Base-by-base conservation (phyloP, 1,284 basidiomycete species). In the Caloboletus firmus region DNA sequence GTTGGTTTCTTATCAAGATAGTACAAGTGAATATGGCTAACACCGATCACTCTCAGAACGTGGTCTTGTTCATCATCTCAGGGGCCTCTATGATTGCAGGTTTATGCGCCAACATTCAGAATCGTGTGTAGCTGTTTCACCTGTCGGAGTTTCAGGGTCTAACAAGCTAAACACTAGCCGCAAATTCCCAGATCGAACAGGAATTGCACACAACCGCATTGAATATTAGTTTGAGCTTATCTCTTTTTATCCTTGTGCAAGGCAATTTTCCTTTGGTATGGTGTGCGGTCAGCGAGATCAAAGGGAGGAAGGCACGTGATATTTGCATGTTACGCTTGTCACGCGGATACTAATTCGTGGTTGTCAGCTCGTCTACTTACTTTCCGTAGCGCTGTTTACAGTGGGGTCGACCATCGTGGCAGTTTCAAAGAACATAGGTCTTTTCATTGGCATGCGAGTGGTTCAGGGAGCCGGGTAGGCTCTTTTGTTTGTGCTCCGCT, bases 191-290 rank as follows among this genome's bases (percentile, higher is more conserved):
- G 54, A 84, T 94, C 64, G 76, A 89, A 62, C 63, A 68, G 1
- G 78, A 90, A 31, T 75, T 94, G 15, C 77, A 83, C 46, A 87
- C 89, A 0, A 84, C 81, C 0, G 78, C 83, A 35, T 76, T 79
- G 0, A 76, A 91, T 55, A 87, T 95, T 52, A 89, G 90, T 42
- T 74, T 88, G 61, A 89, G 82, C 61, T 68, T 95, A 15, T 87
- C 89, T 1, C 60, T 93, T 10, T 95, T 90, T 72, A 90, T 95
- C 57, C 74, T 92, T 18, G 65, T 87, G 8, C 90, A 92, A 68
- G 90, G 91, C 0, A 67, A 74, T 13, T 72, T 83, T 46, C 89
- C 89, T 0, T 58, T 89, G 17, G 45, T 88, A 4, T 93, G 91
- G 91, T 82, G 79, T 52, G 79, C 84, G 0, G 69, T 92, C 22